phyloP scores from a whole-genome alignment of 225 moss, liverwort and hornwort species.

The Pseudisothecium myosuroides region DNA sequence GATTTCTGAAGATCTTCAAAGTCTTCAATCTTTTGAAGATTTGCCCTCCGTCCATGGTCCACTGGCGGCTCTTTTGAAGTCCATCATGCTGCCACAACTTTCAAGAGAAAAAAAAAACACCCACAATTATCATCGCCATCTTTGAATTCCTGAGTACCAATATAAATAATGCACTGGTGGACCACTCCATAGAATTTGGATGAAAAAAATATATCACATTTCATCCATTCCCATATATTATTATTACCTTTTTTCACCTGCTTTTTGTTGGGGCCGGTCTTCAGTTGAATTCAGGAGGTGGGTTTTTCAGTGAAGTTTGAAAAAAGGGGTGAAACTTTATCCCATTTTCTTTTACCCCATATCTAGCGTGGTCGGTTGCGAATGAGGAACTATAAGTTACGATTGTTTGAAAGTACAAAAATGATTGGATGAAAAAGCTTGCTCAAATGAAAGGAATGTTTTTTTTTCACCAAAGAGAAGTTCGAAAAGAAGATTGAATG shows the following conservation, averaged over 20 bases:
- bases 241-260: background rate
- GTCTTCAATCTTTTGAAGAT: background rate
- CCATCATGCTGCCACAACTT: background rate
- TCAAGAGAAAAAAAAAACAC: too few relatives aligned
- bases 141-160: background rate
- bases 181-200: background rate
- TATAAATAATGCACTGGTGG: background rate
- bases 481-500: background rate
- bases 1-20: background rate
- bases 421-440: background rate
- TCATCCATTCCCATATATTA: background rate
- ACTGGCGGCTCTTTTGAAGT: background rate
- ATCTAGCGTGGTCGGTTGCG: background rate
- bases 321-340: background rate
- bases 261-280: background rate
- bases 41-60: background rate
- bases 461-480: too few relatives aligned
- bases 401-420: background rate
- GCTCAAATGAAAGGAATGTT: background rate
- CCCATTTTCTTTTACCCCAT: background rate
- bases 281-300: background rate
- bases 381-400: background rate
- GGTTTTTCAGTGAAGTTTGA: background rate
- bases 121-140: background rate
- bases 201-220: background rate